A percentile compares a stretch with the other conserved stretches of the same genome.
Evolutionary conservation across 1,139 yeast genomes (phyloP).

Genomic region (Pneumocystis canis): DNA sequence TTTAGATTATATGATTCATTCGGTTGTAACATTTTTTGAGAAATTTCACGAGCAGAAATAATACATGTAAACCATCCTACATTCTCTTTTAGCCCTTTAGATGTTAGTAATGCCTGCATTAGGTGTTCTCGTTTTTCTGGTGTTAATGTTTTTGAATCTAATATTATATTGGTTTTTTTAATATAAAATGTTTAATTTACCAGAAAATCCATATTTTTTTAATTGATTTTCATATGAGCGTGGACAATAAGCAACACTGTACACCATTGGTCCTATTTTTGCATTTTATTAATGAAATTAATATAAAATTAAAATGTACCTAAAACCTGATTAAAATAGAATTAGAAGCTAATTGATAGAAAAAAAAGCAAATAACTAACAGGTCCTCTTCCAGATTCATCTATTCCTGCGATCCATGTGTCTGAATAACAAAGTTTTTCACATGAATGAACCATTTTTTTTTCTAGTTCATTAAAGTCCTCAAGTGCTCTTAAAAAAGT

Average conservation of each 20-base stretch:
- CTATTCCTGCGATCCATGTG: conserved; percentile 62
- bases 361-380: conserved; percentile 27
- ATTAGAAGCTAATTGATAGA: conserved; percentile 23
- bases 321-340: background rate
- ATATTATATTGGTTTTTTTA: background rate
- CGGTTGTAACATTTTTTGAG: conserved; percentile 72
- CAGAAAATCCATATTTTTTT: conserved; percentile 66
- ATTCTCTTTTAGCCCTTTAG: conserved; percentile 35
- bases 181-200: conserved; percentile 20
- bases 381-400: conserved; percentile 98
- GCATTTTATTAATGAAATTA: background rate
- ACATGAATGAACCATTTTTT: background rate
- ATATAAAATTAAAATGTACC: background rate
- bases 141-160: conserved; percentile 56
- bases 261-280: conserved; percentile 75
- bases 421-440: background rate
- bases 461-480: background rate
- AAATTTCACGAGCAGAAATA: conserved; percentile 76
- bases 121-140: conserved; percentile 53
- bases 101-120: conserved; percentile 41
- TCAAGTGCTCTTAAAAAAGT: background rate
- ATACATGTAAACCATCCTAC: conserved; percentile 83
- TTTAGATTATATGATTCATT: conserved; percentile 59
- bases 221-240: conserved; percentile 41
- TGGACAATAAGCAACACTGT: conserved; percentile 69